phyloP scores from a whole-genome alignment of 768 basidiomycete species.

The Paxillus ammoniavirescens region DNA sequence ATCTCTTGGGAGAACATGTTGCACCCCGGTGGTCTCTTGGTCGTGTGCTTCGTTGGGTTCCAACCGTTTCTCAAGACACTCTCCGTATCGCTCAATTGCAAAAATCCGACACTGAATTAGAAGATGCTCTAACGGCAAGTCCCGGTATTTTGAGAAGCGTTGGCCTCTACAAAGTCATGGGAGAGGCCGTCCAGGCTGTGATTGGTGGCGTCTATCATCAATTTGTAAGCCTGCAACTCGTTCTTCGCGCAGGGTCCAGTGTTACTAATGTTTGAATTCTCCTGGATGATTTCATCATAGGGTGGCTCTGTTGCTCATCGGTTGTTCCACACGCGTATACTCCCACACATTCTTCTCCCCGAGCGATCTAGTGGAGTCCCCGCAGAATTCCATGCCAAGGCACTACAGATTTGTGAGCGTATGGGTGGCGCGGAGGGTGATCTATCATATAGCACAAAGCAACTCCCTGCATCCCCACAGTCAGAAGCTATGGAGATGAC shows the following conservation, averaged over 20 bases:
- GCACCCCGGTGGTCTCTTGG: constrained; percentile 76
- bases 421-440: constrained; percentile 32
- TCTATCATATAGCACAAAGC: constrained; percentile 4
- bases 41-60: constrained; percentile 73
- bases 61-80: constrained; percentile 44
- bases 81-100: constrained; percentile 21
- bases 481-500: constrained; percentile 7
- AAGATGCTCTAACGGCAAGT: constrained; percentile 26
- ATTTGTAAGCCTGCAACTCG: constrained; percentile 53
- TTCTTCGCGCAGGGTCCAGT: constrained; percentile 16
- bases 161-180: constrained; percentile 76
- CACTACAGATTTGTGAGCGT: constrained; percentile 25
- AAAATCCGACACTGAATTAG: constrained; percentile 25
- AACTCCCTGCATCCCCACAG: not conserved
- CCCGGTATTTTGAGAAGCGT: constrained; percentile 47
- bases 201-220: constrained; percentile 78
- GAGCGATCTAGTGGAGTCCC: constrained; percentile 28
- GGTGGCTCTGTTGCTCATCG: constrained; percentile 34
- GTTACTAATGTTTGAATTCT: not conserved
- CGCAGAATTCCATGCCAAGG: constrained; percentile 28
- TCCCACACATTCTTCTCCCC: constrained; percentile 31
- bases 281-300: constrained; percentile 6
- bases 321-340: constrained; percentile 35
- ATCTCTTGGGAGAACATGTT: constrained; percentile 69
- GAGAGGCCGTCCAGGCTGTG: constrained; percentile 72